Base-by-base conservation (phyloP, 148 eudicot species). In the Diospyros kaki region DNA sequence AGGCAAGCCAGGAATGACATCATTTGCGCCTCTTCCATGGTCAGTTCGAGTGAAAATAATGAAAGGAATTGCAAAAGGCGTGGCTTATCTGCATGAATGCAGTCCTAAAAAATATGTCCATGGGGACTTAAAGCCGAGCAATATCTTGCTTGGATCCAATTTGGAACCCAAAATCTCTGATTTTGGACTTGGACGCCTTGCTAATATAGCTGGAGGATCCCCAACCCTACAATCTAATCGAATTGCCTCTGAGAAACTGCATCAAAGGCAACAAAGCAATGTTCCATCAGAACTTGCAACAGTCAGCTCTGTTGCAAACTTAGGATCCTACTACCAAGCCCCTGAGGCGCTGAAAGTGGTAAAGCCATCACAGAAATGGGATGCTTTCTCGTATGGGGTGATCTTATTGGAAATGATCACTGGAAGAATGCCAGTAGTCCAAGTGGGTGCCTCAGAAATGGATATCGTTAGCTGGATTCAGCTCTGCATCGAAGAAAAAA, bases 291-390 rank as follows among this genome's bases (percentile, higher is more conserved):
- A 91, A 72, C 84, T 64, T 15, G 80, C 79, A 10, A 81, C 84
- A 13, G 62, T 84, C 43, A 40, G 77, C 58, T 80, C 87, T 14
- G 75, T 77, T 51, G 52, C 88, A n/a, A 83, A 66, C 39, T 39
- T 74, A 9, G 82, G 75, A 13, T 77, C 90, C 6, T 88, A 77
- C 70, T 95, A 95, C 78, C 94, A 89, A 81, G 97, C 97, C 18
- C 99, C 99, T 0, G 99, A 95, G 73, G 89, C 94, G 44, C 79
- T 91, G 1, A 95, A 93, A 85, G 87, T 82, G 10, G 89, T 93
- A 64, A 95, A 95, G 75, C 99, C 99, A 6, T 92, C 97, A 0
- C 97, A 92, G 56, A 95, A 95, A 67, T 95, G 99, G 99, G 99
- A 95, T 58, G 87, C 93, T 66, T 95, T 93, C 88, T 95, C 99